A percentile compares a stretch with the other conserved stretches of the same genome.
These are phyloP conservation scores for Herpotrichia juniperi DNA, from an alignment of 2,329 filamentous ascomycete genomes.

Conservation along the genomic window DNA sequence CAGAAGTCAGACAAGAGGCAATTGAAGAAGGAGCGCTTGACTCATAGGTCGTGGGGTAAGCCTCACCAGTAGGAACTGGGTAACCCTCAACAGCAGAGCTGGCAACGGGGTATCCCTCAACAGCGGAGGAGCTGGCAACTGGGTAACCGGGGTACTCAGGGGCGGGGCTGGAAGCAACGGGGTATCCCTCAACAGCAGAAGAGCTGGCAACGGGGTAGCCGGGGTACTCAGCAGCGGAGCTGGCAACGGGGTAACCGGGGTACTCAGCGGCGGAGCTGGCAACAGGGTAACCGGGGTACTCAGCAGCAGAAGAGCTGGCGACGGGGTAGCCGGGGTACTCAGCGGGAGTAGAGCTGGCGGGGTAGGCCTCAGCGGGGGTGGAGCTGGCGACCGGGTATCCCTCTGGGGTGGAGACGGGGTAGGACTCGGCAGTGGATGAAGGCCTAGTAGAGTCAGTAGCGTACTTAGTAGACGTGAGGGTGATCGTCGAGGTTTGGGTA, in stretches of 20 bases:
- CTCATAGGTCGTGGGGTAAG: not conserved
- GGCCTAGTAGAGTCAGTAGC: slow-evolving; percentile 1
- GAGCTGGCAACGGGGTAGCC: slow-evolving; percentile 16
- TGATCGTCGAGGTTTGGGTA: slow-evolving; percentile 6
- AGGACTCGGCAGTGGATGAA: slow-evolving; percentile 6
- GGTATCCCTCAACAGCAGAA: not conserved
- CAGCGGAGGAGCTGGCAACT: slow-evolving; percentile 13
- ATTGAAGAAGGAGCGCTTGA: slow-evolving; percentile 13
- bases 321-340: slow-evolving; percentile 4
- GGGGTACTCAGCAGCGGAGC: not conserved
- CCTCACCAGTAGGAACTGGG: slow-evolving; percentile 12
- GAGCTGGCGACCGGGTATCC: slow-evolving; percentile 1
- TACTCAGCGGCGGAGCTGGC: slow-evolving; percentile 1
- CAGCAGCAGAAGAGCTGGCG: slow-evolving; percentile 5
- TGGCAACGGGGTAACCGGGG: not conserved
- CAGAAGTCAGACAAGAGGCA: slow-evolving; percentile 49
- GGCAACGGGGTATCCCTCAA: not conserved
- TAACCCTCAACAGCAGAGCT: too few species aligned
- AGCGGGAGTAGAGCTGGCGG: slow-evolving; percentile 3
- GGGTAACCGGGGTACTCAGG: slow-evolving; percentile 13
- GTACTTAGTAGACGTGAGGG: not conserved
- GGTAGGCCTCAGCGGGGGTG: slow-evolving; percentile 6
- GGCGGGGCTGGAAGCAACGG: too few species aligned
- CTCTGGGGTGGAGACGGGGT: slow-evolving; percentile 9
- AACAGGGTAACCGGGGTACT: slow-evolving; percentile 8